phyloP scores from a whole-genome alignment of 805 yeast genomes.

The Starmerella khaoyaiensis region DNA sequence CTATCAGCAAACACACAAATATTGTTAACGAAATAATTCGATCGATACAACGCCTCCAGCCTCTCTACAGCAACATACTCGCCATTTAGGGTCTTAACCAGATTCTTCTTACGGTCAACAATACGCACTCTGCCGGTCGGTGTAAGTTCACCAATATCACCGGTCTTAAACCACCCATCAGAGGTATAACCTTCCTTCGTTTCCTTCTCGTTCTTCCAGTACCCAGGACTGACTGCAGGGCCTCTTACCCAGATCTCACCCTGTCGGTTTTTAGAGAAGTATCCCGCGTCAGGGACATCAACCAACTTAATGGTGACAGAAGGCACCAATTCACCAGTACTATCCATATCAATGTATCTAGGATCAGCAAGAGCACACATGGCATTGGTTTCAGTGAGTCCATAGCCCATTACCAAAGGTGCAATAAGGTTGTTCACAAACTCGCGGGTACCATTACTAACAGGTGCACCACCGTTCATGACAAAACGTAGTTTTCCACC shows the following conservation, averaged over 20 bases:
- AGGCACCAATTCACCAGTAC: slow-evolving; percentile 74
- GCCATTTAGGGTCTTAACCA: slow-evolving; percentile 91
- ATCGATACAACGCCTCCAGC: slow-evolving; percentile 80
- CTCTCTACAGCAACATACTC: slow-evolving; percentile 96
- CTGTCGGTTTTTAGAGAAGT: slow-evolving; percentile 76
- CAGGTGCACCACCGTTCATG: slow-evolving; percentile 88
- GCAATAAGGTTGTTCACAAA: slow-evolving; percentile 65
- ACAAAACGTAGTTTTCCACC: slow-evolving; percentile 71
- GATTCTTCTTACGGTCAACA: slow-evolving; percentile 89
- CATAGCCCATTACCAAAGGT: slow-evolving; percentile 89
- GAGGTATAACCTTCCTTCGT: slow-evolving; percentile 61
- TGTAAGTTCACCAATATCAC: slow-evolving; percentile 94
- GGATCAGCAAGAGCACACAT: slow-evolving; percentile 63
- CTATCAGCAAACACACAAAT: slow-evolving; percentile 90
- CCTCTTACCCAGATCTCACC: slow-evolving; percentile 86
- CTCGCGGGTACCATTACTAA: slow-evolving; percentile 66
- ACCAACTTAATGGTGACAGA: slow-evolving; percentile 76
- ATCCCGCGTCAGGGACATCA: slow-evolving; percentile 85
- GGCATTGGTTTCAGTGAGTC: slow-evolving; percentile 92
- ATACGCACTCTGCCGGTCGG: slow-evolving; percentile 62
- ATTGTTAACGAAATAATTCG: slow-evolving; percentile 62
- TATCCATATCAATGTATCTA: slow-evolving; percentile 51
- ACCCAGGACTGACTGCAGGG: slow-evolving; percentile 55
- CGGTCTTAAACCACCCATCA: slow-evolving; percentile 91
- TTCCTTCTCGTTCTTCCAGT: slow-evolving; percentile 73